Base-by-base conservation (phyloP, 116 monocot genomes). In the Dioscorea cayenensis region DNA sequence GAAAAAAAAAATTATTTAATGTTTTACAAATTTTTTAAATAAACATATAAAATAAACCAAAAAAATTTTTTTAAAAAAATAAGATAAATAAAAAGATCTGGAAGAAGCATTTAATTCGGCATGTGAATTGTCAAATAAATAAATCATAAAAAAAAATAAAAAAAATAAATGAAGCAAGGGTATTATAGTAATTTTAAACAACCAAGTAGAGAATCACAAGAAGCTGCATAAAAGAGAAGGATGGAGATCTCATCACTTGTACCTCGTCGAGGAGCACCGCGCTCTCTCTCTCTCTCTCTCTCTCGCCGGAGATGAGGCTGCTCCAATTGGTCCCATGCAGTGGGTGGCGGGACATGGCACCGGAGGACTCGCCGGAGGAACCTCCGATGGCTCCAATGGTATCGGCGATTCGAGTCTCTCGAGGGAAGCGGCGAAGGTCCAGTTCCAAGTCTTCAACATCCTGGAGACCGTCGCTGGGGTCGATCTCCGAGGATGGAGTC, bases 381-480 rank as follows among this genome's bases (percentile, higher is more conserved):
- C 51, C 20, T 21, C 7, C 20, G 14, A n/a, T n/a, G n/a, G 55
- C n/a, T 8, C 6, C 55, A 16, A 55, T 55, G 19, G 14, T 5
- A 16, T 5, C 55, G 10, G 18, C 55, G 5, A n/a, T 19, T 2
- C n/a, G 55, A 5, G 55, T 16, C 5, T n/a, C 55, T 11, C 14
- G 13, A 19, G 55, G n/a, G 55, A 55, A 55, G 55, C 55, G 55
- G 19, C 55, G 55, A 16, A 43, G 61, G 21, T 60, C 36, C 36
- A 36, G 60, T 27, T 7, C 21, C 18, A 36, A 36, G 9, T 21
- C 61, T 21, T 28, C 60, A 25, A 7, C 66, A 43, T 49, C 51
- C 35, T 84, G 84, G 84, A 68, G 73, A 36, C 84, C 84, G 18
- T 67, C 79, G 64, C 76, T 84, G 21, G 80, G 64, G 16, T 71